Percentiles rank a stretch among this genome's conserved stretches.
These are phyloP conservation scores for Diaporthe capsici DNA, from an alignment of 2,329 filamentous ascomycete species.

Conservation along the genomic window DNA sequence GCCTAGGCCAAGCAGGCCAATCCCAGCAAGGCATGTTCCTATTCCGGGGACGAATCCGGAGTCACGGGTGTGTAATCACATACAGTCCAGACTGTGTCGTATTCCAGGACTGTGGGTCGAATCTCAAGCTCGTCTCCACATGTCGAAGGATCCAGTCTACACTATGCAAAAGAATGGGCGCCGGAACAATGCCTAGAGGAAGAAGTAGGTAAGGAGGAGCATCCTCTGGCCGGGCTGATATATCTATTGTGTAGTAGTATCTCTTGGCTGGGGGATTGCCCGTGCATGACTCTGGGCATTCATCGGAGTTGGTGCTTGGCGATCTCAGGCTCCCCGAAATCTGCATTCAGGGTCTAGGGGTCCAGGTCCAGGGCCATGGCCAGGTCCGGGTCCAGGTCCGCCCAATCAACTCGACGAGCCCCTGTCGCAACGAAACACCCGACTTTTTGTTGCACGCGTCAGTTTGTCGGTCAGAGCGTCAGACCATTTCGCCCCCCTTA, in stretches of 20 bases:
- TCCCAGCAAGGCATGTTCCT: background rate
- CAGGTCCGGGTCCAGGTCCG: too few species aligned
- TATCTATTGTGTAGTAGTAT: background rate
- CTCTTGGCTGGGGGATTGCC: background rate
- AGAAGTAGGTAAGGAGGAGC: background rate
- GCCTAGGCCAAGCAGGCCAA: background rate
- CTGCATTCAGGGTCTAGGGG: constrained; percentile 14
- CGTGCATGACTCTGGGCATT: constrained; percentile 13
- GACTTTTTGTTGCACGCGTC: constrained; percentile 17
- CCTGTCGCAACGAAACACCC: constrained; percentile 7
- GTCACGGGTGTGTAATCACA: background rate
- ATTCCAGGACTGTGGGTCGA: background rate
- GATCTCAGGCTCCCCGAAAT: constrained; percentile 10
- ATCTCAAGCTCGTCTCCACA: background rate
- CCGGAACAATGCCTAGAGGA: background rate
- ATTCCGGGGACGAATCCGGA: background rate
- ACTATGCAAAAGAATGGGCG: background rate
- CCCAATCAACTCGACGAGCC: background rate
- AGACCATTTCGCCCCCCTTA: constrained; percentile 27
- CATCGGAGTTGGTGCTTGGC: constrained; percentile 12
- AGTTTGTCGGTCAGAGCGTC: constrained; percentile 23
- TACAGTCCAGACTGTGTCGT: background rate
- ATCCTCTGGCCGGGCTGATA: background rate
- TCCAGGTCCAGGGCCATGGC: background rate
- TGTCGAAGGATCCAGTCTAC: background rate